These are phyloP conservation scores for Postia placenta DNA, from an alignment of 768 basidiomycete genomes.

Conservation along the genomic window DNA sequence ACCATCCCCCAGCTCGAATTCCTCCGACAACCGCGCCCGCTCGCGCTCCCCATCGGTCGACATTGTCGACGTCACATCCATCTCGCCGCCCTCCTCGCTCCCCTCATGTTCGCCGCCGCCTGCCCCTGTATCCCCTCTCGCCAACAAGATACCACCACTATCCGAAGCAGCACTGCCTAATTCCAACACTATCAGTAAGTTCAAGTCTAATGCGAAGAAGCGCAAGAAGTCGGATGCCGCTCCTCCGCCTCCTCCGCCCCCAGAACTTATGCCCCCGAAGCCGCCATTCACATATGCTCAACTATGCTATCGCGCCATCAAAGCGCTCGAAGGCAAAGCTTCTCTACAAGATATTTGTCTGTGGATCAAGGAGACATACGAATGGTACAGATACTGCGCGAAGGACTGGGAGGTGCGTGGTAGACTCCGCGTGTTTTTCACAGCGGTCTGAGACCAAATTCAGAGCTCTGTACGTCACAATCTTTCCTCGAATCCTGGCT, in stretches of 20 bases:
- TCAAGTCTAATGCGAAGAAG: constrained; percentile 51
- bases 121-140: constrained; percentile 34
- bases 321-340: constrained; percentile 75
- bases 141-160: constrained; percentile 40
- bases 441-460: constrained; percentile 2
- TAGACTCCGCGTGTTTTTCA: not conserved
- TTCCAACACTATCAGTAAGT: constrained; percentile 38
- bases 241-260: constrained; percentile 38
- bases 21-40: constrained; percentile 54
- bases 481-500: constrained; percentile 87
- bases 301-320: constrained; percentile 86
- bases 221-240: constrained; percentile 56
- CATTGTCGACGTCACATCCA: constrained; percentile 56
- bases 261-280: constrained; percentile 80
- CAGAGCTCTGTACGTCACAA: constrained; percentile 91
- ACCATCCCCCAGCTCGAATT: constrained; percentile 72
- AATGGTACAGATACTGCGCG: constrained; percentile 86
- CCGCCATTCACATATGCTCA: constrained; percentile 89
- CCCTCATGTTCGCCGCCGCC: constrained; percentile 73
- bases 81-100: constrained; percentile 57
- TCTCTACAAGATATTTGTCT: constrained; percentile 87
- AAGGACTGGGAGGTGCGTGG: constrained; percentile 85
- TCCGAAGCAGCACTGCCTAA: constrained; percentile 54
- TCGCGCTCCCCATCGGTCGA: constrained; percentile 83
- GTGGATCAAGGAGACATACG: constrained; percentile 86